Evolutionary conservation across 305 asterid species (phyloP).

Genomic region (Solanum hybrid): DNA sequence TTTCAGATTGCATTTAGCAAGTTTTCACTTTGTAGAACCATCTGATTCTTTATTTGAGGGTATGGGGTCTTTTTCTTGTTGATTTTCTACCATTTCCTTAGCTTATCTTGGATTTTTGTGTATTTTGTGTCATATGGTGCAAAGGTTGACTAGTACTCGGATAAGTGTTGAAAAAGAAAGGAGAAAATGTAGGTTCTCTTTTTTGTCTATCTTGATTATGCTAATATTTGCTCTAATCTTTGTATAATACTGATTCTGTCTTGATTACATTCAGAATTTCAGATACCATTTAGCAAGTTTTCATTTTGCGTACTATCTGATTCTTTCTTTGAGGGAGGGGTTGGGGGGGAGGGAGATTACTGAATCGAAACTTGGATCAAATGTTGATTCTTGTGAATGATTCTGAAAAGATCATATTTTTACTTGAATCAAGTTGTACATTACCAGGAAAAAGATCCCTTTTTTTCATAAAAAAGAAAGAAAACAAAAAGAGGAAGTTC

Average conservation of each 20-base stretch:
- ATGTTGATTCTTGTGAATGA: neutral
- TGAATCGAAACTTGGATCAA: neutral
- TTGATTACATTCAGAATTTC: neutral
- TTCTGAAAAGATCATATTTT: neutral
- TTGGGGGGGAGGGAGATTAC: neutral
- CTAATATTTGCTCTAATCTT: neutral
- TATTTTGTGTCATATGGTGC: neutral
- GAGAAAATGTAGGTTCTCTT: neutral
- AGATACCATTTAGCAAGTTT: neutral
- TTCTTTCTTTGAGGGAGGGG: neutral
- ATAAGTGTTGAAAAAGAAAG: neutral
- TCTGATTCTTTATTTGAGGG: neutral
- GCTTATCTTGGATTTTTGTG: neutral
- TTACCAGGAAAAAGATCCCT: neutral
- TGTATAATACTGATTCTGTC: neutral
- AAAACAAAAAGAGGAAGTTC: neutral
- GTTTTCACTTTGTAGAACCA: neutral
- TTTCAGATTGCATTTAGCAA: neutral
- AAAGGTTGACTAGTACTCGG: neutral
- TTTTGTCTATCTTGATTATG: neutral
- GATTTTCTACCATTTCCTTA: neutral
- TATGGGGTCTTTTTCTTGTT: neutral
- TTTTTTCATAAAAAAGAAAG: neutral
- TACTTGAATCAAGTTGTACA: neutral
- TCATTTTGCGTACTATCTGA: neutral